A percentile compares a stretch with the other conserved stretches of the same genome.
These are phyloP conservation scores for Blastosporella zonata DNA, from an alignment of 1,284 basidiomycete genomes.

Conservation along the genomic window DNA sequence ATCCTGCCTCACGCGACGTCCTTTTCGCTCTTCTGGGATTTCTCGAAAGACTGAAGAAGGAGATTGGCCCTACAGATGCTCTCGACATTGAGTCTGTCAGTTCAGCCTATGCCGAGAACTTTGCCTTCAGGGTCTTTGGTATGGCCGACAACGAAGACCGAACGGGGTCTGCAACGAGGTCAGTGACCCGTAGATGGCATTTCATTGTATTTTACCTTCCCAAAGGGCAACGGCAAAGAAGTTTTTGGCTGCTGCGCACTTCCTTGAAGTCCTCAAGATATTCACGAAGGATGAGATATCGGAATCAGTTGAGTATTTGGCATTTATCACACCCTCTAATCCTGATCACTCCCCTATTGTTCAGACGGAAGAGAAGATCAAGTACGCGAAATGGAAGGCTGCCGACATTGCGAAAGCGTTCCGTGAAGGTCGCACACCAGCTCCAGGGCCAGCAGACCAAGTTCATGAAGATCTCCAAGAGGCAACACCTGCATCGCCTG, in stretches of 20 bases:
- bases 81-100: constrained; percentile 82
- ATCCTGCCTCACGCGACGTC: constrained; percentile 62
- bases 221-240: constrained; percentile 80
- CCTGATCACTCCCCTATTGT: constrained; percentile 5
- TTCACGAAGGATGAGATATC: constrained; percentile 63
- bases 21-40: constrained; percentile 74
- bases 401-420: constrained; percentile 86
- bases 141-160: constrained; percentile 92
- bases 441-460: constrained; percentile 57
- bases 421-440: constrained; percentile 78
- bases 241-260: constrained; percentile 85
- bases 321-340: constrained; percentile 4
- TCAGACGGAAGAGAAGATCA: constrained; percentile 75
- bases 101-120: constrained; percentile 90
- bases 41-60: constrained; percentile 80
- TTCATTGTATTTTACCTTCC: constrained; percentile 7
- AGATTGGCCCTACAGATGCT: constrained; percentile 76
- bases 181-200: constrained; percentile 17
- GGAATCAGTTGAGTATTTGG: constrained; percentile 37
- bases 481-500: constrained; percentile 23
- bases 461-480: constrained; percentile 30
- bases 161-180: constrained; percentile 73
- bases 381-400: constrained; percentile 92
- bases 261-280: constrained; percentile 78
- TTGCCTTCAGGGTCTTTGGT: constrained; percentile 85